Evolutionary conservation across 164 flowering plant species (phyloP), one percentile per base, ranked within the genome.

Genomic region (Chimonanthus praecox): DNA sequence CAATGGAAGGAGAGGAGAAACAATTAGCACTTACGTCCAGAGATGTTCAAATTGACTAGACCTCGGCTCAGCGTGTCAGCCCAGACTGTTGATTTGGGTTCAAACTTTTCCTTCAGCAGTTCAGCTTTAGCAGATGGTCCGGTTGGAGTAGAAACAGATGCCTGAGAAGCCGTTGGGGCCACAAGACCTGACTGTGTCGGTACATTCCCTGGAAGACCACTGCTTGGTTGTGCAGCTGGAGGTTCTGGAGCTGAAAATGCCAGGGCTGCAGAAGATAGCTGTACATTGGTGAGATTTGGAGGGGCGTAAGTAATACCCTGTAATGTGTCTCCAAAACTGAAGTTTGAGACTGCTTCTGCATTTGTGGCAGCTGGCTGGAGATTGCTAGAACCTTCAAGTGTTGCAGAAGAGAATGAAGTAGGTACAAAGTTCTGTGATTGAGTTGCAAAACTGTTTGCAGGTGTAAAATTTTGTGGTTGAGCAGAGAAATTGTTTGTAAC

Each of bases 21-120:
- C 68, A 44, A 7, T 44, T 9, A 20, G 51, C 48, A 90, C 97
- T 92, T 77, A 96, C 99, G 74, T 83, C 99, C 99, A 77, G 99
- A 94, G 69, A 96, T 96, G 74, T 96, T 91, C 75, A 96, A 80
- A 82, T 96, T 84, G 72, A 96, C 97, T 2, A 96, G 85, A 49
- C 99, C 99, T 72, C 97, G 88, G 78, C 87, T 96, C 70, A 96
- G 82, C 11, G 99, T 94, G 80, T 96, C 99, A 11, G 97, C 84
- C 99, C 99, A 96, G 71, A 96, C 94, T 47, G 92, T 75, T 18
- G 99, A 96, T 82, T 96, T 96, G 68, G 94, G 73, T 83, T 94
- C 93, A 83, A 96, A 96, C 78, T 94, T 94, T 67, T 85, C 91
- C 80, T 85, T 86, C 0, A 87, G 64, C 74, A 86, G 85, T 82